Conservation (phyloP, 1,139 yeast genomes). For the Candida tetrigidarum region DNA sequence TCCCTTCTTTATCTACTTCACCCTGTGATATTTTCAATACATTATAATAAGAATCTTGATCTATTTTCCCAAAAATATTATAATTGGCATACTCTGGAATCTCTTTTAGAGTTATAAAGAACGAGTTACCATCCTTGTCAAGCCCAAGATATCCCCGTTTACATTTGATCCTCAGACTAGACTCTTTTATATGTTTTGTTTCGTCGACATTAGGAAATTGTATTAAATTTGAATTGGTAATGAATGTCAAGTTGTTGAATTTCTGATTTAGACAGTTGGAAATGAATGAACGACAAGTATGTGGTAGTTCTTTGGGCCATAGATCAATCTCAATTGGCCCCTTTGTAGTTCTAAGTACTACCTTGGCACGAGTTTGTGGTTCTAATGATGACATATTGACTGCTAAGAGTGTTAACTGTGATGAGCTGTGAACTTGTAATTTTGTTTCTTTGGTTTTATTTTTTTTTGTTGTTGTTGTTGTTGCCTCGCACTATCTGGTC, state of each 20-base stretch:
- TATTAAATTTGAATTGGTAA: conserved; percentile 27
- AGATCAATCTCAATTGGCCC: conserved; percentile 66
- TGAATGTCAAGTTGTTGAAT: conserved; percentile 46
- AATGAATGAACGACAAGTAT: conserved; percentile 51
- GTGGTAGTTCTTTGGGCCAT: conserved; percentile 75
- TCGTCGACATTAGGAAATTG: conserved; percentile 28
- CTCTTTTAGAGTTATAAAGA: conserved; percentile 10
- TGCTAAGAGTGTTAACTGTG: not conserved
- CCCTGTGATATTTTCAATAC: conserved; percentile 55
- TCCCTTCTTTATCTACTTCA: conserved; percentile 46
- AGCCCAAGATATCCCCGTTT: conserved; percentile 44
- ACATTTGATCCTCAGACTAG: conserved; percentile 58
- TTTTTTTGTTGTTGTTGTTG: no score
- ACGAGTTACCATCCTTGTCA: conserved; percentile 23
- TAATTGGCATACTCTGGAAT: conserved; percentile 14
- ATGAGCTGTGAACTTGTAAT: not conserved
- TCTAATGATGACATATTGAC: conserved; percentile 31
- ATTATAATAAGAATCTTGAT: conserved; percentile 58
- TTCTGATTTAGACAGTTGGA: conserved; percentile 48
- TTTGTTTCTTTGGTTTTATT: not conserved
- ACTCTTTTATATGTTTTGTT: conserved; percentile 49
- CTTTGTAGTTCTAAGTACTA: conserved; percentile 56
- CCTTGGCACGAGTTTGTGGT: conserved; percentile 66
- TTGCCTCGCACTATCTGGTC: no score
- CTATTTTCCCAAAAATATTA: conserved; percentile 65